Base-by-base conservation (phyloP, 331 rosid genomes). In the Prunus yedoensis region DNA sequence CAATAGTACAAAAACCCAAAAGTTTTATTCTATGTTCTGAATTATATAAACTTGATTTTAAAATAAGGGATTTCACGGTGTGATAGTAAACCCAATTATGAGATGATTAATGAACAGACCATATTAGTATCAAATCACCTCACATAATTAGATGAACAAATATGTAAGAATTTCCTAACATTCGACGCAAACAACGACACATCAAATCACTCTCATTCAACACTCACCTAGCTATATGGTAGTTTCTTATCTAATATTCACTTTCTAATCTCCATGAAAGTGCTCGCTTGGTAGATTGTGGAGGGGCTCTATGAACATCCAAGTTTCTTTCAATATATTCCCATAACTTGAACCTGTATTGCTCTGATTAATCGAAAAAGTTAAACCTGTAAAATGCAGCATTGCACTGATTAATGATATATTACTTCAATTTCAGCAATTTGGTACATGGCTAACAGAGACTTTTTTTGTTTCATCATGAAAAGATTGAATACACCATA, bases 321-420 rank as follows among this genome's bases (percentile, higher is more conserved):
- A 13, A 32, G 28, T 51, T 53, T 18, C 2, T n/a, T 6, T 52
- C 64, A 52, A 52, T 20, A 54, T 25, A 70, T 13, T 51, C 46
- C 20, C 49, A 30, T 3, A 57, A 51, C 27, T 52, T 15, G 10
- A 71, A 59, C 15, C 38, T 32, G 38, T 32, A 32, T 32, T 32
- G 35, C 35, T 32, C 35, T 32, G 6, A 32, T 32, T 32, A 25
- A 2, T 58, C 10, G 41, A 41, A 16, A 57, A 53, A 8, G 4
- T 45, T 3, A 15, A 38, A 38, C 20, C 68, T 25, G 68, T 20
- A 71, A 54, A 71, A 23, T 43, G 72, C 38, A 72, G 76, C 75
- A 41, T 58, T 7, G 16, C 8, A 3, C 18, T 51, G 28, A n/a
- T n/a, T 9, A 32, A 28, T 16, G 11, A 12, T 28, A 28, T 15